These are phyloP conservation scores for Salvia hispanica DNA, from an alignment of 257 asterid genomes.

Conservation along the genomic window DNA sequence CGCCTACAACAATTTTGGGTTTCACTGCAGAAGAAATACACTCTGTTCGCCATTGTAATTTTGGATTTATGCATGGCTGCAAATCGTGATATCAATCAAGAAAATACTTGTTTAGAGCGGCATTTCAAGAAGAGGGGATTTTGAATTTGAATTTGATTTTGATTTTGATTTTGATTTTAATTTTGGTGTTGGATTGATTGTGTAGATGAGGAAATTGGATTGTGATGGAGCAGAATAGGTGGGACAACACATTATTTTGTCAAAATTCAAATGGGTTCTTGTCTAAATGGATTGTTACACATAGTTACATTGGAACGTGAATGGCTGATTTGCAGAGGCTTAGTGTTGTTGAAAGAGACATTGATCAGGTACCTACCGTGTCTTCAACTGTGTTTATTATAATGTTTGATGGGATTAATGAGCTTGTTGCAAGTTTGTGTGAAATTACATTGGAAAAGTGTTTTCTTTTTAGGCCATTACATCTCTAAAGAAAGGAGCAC, in stretches of 20 bases:
- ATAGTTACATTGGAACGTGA: constrained; percentile 62
- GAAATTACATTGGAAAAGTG: constrained; percentile 18
- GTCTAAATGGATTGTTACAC: constrained; percentile 47
- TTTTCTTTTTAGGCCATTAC: constrained; percentile 67
- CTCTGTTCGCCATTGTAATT: too few relatives aligned
- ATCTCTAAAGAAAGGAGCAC: constrained; percentile 88
- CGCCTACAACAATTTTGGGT: constrained; percentile 24
- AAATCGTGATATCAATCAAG: constrained; percentile 31
- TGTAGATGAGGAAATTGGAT: constrained; percentile 44
- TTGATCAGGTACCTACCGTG: constrained; percentile 83
- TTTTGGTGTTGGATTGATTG: constrained; percentile 24
- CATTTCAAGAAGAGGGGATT: constrained; percentile 26
- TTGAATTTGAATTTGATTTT: too few relatives aligned
- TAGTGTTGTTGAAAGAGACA: constrained; percentile 71
- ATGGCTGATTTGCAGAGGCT: constrained; percentile 91
- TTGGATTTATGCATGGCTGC: constrained; percentile 37
- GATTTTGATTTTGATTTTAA: too few relatives aligned
- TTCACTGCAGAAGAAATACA: constrained; percentile 10
- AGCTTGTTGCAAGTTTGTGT: constrained; percentile 22
- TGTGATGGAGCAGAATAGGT: constrained; percentile 50
- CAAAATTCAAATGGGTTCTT: constrained; percentile 77
- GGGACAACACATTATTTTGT: constrained; percentile 34
- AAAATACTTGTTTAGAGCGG: constrained; percentile 25
- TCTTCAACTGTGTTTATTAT: constrained; percentile 2
- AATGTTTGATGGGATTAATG: not conserved